These are phyloP conservation scores for Pochonia chlamydosporia DNA, from an alignment of 2,329 filamentous ascomycete species.

Conservation along the genomic window DNA sequence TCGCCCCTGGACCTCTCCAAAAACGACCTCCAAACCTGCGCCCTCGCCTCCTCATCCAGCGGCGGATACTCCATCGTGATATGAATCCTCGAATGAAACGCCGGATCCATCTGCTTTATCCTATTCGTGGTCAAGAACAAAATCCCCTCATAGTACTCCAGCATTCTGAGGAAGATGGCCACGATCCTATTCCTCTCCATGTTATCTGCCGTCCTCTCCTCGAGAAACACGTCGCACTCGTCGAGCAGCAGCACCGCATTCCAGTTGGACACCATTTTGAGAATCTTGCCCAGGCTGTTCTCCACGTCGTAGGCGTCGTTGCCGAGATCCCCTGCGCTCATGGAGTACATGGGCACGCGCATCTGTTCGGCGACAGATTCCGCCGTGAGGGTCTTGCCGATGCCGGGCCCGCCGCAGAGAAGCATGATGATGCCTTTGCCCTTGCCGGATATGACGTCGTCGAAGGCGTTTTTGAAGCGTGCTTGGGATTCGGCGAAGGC, in stretches of 20 bases:
- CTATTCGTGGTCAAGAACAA: slow-evolving; percentile 45
- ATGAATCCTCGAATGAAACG: slow-evolving; percentile 43
- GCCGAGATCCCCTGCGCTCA: slow-evolving; percentile 64
- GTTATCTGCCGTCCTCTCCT: slow-evolving; percentile 27
- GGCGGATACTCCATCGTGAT: slow-evolving; percentile 40
- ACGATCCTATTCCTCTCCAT: slow-evolving; percentile 28
- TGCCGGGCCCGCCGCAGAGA: slow-evolving; percentile 40
- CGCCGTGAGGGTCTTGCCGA: slow-evolving; percentile 45
- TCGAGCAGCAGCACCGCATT: slow-evolving; percentile 31
- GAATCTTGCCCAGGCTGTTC: slow-evolving; percentile 40
- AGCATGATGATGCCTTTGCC: slow-evolving; percentile 45
- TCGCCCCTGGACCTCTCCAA: slow-evolving; percentile 24
- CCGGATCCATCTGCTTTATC: slow-evolving; percentile 37
- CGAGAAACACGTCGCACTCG: slow-evolving; percentile 38
- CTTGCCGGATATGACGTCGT: slow-evolving; percentile 48
- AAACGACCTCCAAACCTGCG: slow-evolving; percentile 35
- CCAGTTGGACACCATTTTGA: slow-evolving; percentile 62
- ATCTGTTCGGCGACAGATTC: slow-evolving; percentile 45
- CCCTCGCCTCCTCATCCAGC: slow-evolving; percentile 29
- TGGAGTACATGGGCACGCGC: slow-evolving; percentile 41
- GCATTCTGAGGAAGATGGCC: slow-evolving; percentile 34
- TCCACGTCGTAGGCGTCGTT: slow-evolving; percentile 60
- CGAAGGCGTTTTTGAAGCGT: slow-evolving; percentile 35
- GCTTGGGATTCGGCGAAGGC: slow-evolving; percentile 44
- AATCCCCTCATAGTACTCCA: slow-evolving; percentile 43